phyloP scores from a whole-genome alignment of 2,329 filamentous ascomycete genomes.

The Ophidiomyces ophidiicola region DNA sequence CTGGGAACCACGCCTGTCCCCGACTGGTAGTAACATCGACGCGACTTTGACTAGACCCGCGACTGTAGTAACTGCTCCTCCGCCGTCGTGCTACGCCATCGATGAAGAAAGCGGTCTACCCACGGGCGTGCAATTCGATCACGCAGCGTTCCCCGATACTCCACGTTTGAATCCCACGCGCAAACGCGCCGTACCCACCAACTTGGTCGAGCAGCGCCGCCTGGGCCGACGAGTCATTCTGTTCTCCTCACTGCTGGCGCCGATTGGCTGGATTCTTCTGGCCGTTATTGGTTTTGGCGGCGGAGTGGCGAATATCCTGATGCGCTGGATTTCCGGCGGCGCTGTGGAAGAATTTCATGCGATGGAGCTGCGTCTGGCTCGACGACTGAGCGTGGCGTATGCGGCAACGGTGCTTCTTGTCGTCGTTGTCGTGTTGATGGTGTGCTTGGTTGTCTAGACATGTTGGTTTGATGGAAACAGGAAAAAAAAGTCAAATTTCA shows the following conservation, averaged over 20 bases:
- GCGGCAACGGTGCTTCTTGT: constrained; percentile 8
- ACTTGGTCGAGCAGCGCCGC: constrained; percentile 11
- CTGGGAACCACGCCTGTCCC: neutral
- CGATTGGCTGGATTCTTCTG: constrained; percentile 15
- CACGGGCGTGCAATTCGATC: constrained; percentile 12
- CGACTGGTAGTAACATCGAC: neutral
- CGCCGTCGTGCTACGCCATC: neutral
- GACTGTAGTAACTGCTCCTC: neutral
- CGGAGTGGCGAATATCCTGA: constrained; percentile 7
- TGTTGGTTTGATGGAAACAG: no score
- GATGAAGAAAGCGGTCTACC: constrained; percentile 10
- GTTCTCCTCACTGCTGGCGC: constrained; percentile 4
- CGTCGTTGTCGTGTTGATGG: constrained; percentile 8
- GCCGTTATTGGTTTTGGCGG: constrained; percentile 12
- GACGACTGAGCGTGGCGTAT: constrained; percentile 6
- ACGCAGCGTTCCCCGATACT: constrained; percentile 14
- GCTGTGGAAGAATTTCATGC: constrained; percentile 14
- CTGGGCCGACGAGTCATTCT: constrained; percentile 15
- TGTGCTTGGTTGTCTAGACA: neutral
- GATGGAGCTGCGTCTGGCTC: constrained; percentile 14
- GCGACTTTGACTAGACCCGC: neutral
- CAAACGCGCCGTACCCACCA: neutral
- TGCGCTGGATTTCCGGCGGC: constrained; percentile 13
- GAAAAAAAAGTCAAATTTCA: no score
- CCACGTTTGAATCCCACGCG: constrained; percentile 13